These are phyloP conservation scores for Penstemon davidsonii DNA, from an alignment of 257 asterid species.

Conservation along the genomic window DNA sequence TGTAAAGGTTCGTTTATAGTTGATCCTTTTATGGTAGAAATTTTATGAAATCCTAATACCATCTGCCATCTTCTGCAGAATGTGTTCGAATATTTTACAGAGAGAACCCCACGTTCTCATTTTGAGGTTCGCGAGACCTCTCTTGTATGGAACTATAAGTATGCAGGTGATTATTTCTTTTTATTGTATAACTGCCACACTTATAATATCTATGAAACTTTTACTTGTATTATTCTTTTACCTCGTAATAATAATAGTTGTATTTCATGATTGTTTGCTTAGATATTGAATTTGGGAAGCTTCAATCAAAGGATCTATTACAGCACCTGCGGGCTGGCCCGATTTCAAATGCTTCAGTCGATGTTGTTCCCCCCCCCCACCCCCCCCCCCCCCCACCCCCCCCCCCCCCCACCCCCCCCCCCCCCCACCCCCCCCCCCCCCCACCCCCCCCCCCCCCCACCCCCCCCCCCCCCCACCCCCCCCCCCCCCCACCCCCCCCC, in stretches of 20 bases:
- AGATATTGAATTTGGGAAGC: slow-evolving; percentile 94
- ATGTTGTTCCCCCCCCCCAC: too few relatives aligned
- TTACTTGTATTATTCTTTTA: slow-evolving; percentile 8
- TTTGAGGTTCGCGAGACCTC: slow-evolving; percentile 88
- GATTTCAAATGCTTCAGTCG: slow-evolving; percentile 87
- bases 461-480: too few relatives aligned
- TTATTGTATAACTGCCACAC: too few relatives aligned
- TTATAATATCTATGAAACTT: not conserved
- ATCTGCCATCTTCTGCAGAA: slow-evolving; percentile 49
- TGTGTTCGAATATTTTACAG: slow-evolving; percentile 87
- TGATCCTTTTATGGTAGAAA: not conserved
- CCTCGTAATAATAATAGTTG: too few relatives aligned
- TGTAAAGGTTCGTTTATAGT: slow-evolving; percentile 54
- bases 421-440: too few relatives aligned
- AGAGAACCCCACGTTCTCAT: slow-evolving; percentile 90
- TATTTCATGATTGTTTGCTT: not conserved
- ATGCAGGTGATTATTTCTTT: slow-evolving; percentile 59
- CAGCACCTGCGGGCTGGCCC: slow-evolving; percentile 97
- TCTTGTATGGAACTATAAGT: slow-evolving; percentile 84
- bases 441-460: too few relatives aligned
- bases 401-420: too few relatives aligned
- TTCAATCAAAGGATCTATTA: slow-evolving; percentile 81
- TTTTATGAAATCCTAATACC: not conserved
- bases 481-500: too few relatives aligned
- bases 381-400: too few relatives aligned